A percentile compares a stretch with the other conserved stretches of the same genome.
phyloP scores from a whole-genome alignment of 345 rosid genomes.

The Melaleuca quinquenervia region DNA sequence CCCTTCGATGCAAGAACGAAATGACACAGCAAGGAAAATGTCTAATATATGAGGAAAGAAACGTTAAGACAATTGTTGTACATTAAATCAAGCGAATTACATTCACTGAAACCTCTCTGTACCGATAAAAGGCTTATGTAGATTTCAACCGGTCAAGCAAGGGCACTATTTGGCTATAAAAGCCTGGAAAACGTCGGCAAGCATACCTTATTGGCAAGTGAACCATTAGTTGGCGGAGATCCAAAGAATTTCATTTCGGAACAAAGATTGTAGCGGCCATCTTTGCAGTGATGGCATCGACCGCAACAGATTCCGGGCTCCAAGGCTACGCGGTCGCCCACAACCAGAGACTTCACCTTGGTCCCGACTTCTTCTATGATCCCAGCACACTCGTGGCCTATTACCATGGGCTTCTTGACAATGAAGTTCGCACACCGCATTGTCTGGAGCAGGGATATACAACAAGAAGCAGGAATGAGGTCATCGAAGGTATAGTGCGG shows the following conservation, averaged over 20 bases:
- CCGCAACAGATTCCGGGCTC: slow-evolving; percentile 92
- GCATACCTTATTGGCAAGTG: slow-evolving; percentile 70
- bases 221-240: slow-evolving; percentile 85
- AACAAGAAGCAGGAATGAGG: not conserved
- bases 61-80: not conserved
- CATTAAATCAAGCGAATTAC: not conserved
- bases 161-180: not conserved
- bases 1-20: not conserved
- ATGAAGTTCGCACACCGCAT: slow-evolving; percentile 68
- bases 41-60: not conserved
- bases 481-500: no score
- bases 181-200: not conserved
- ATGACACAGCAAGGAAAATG: not conserved
- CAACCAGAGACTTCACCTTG: slow-evolving; percentile 52
- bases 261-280: slow-evolving; percentile 82
- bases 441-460: slow-evolving; percentile 23
- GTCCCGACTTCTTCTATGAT: slow-evolving; percentile 75
- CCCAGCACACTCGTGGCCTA: slow-evolving; percentile 96
- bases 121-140: not conserved
- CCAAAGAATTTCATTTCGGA: slow-evolving; percentile 93
- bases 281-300: slow-evolving; percentile 57
- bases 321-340: slow-evolving; percentile 77
- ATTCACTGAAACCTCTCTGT: not conserved
- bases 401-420: slow-evolving; percentile 93
- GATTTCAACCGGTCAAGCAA: not conserved